These are phyloP conservation scores for Rutstroemia sp. DNA, from an alignment of 2,329 filamentous ascomycete species.

Conservation along the genomic window DNA sequence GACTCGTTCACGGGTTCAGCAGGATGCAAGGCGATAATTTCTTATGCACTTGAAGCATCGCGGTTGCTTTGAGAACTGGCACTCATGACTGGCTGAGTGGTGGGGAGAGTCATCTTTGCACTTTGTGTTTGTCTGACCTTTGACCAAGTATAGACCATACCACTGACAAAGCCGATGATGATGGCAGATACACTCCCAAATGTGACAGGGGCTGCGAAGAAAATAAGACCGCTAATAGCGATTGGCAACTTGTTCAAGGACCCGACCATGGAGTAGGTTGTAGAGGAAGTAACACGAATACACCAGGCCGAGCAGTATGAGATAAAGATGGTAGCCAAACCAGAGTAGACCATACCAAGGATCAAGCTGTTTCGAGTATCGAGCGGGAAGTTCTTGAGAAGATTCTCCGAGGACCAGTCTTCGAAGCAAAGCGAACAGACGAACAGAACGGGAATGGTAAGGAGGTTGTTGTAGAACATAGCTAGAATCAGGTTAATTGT, in stretches of 20 bases:
- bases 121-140: slow-evolving; percentile 73
- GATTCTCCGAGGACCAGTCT: slow-evolving; percentile 84
- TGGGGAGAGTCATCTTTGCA: slow-evolving; percentile 60
- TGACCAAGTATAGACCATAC: slow-evolving; percentile 81
- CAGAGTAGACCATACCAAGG: slow-evolving; percentile 87
- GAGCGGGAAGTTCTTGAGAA: slow-evolving; percentile 81
- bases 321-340: slow-evolving; percentile 90
- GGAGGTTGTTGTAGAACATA: slow-evolving; percentile 99
- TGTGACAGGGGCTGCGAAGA: slow-evolving; percentile 92
- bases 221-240: slow-evolving; percentile 82
- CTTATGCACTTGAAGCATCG: slow-evolving; percentile 57
- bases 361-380: slow-evolving; percentile 73
- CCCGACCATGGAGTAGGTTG: slow-evolving; percentile 98
- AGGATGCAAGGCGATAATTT: neutral
- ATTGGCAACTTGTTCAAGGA: slow-evolving; percentile 97
- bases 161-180: slow-evolving; percentile 81
- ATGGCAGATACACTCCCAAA: slow-evolving; percentile 90
- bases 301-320: slow-evolving; percentile 99
- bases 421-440: slow-evolving; percentile 75
- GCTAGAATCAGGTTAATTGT: slow-evolving; percentile 46
- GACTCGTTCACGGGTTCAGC: neutral
- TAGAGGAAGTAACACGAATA: slow-evolving; percentile 93
- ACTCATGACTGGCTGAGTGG: slow-evolving; percentile 65
- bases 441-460: slow-evolving; percentile 88
- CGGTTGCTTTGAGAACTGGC: slow-evolving; percentile 87